A percentile compares a stretch with the other conserved stretches of the same genome.
Evolutionary conservation across 106 monocot species (phyloP).

Genomic region (Dendrobium officinale): DNA sequence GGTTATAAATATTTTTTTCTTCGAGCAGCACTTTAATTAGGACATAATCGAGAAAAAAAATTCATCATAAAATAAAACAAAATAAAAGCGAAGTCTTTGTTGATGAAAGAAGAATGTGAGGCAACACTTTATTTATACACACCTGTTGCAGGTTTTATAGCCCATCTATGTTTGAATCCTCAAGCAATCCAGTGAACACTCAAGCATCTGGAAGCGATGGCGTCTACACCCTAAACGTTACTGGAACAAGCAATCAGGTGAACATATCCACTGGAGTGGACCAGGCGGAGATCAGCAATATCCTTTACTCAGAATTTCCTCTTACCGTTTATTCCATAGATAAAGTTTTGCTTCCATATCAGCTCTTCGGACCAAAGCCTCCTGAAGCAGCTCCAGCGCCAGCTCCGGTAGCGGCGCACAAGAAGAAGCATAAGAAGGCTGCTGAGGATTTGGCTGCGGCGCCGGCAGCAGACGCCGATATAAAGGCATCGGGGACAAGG

Average conservation of each 20-base stretch:
- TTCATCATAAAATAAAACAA: no score
- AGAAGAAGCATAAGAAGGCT: neutral
- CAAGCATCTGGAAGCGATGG: conserved; percentile 39
- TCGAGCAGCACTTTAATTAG: no score
- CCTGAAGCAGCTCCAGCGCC: conserved; percentile 30
- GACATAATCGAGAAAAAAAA: no score
- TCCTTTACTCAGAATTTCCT: conserved; percentile 24
- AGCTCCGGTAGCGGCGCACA: neutral
- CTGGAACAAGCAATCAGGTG: conserved; percentile 24
- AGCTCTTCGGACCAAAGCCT: conserved; percentile 34
- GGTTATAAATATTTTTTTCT: no score
- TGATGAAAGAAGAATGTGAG: no score
- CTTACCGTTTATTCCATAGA: conserved; percentile 40
- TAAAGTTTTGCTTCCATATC: conserved; percentile 32
- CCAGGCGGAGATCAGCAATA: conserved; percentile 17
- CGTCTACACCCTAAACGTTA: conserved; percentile 40
- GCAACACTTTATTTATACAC: no score
- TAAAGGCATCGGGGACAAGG: neutral
- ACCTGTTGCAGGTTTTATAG: conserved; percentile 21
- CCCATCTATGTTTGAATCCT: conserved; percentile 29
- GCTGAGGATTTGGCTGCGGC: neutral
- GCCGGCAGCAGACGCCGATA: neutral
- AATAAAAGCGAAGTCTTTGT: no score
- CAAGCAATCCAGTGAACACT: conserved; percentile 54
- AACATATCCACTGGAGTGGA: conserved; percentile 56